Base-by-base conservation (phyloP, 1,284 basidiomycete genomes). In the Ustilago loliicola region DNA sequence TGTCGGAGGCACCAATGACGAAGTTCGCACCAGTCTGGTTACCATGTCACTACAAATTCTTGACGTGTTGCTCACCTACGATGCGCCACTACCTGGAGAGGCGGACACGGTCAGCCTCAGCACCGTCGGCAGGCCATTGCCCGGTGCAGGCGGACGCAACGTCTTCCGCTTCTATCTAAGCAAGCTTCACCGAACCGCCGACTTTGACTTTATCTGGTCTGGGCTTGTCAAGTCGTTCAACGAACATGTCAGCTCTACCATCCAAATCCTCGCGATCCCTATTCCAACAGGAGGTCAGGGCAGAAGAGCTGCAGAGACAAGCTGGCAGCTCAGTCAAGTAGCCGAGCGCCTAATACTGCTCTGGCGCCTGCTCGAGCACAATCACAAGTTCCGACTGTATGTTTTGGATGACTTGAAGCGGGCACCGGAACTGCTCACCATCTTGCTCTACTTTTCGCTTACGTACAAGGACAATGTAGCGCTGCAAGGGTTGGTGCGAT, bases 401-500 rank as follows among this genome's bases (percentile, higher is more conserved):
- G 64, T 85, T 9, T 66, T 82, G 19, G 74, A 79, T 27, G 83
- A 83, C 58, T 53, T 60, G 1, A 59, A 65, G 27, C 61, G 74
- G 9, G 62, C 77, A 13, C 74, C 77, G 3, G 61, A 74, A 51
- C 67, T 77, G 50, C 21, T 83, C 30, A 25, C 55, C 11, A 62
- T 67, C 29, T 63, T 80, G 47, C 76, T 81, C 34, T 67, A 58
- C 59, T 79, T 84, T 38, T 57, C 81, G 4, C 68, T 85, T 3
- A 61, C 70, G 10, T 72, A 85, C 36, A 75, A 59, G 72, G 48
- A 53, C 61, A 45, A 71, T 55, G 17, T 81, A 92, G 94, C 96
- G 65, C 92, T 96, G 88, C 93, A 97, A 80, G 96, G 95, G 0
- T 88, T 98, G 29, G 94, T 95, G 80, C 91, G 96, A 53, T 91